These are phyloP conservation scores for Omphalea diandra DNA, from an alignment of 441 rosid genomes.

Conservation along the genomic window DNA sequence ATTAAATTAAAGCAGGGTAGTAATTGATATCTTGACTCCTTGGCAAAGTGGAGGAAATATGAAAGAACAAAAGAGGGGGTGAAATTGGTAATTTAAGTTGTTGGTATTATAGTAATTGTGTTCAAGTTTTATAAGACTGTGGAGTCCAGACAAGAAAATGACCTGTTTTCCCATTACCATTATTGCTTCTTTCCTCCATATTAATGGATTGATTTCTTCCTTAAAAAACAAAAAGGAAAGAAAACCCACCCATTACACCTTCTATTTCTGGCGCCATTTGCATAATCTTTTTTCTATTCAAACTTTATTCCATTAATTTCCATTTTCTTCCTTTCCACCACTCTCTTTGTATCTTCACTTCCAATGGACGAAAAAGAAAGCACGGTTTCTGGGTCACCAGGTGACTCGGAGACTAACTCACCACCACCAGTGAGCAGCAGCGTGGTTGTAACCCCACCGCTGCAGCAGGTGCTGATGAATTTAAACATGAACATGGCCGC, in stretches of 20 bases:
- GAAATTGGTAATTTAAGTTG: not conserved
- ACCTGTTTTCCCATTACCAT: conserved; percentile 9
- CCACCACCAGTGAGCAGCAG: conserved; percentile 34
- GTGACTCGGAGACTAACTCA: conserved; percentile 43
- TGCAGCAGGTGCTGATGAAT: conserved; percentile 5
- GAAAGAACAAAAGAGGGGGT: not conserved
- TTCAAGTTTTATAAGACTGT: not conserved
- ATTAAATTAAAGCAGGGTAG: no score
- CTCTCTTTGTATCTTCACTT: not conserved
- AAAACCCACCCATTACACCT: conserved; percentile 1
- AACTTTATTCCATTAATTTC: conserved; percentile 18
- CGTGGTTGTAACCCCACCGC: conserved; percentile 15
- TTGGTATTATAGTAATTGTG: not conserved
- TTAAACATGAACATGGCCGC: conserved; percentile 23
- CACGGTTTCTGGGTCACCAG: conserved; percentile 35
- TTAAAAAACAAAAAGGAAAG: not conserved
- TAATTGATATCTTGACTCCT: no score
- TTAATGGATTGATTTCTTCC: conserved; percentile 33
- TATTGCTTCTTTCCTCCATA: conserved; percentile 29
- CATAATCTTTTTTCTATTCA: conserved; percentile 26
- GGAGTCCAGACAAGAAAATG: conserved; percentile 23
- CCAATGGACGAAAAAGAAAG: conserved; percentile 53
- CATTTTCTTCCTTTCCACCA: not conserved
- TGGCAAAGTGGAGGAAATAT: not conserved
- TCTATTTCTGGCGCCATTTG: conserved; percentile 52